Percentiles rank a stretch among this genome's conserved stretches.
These are phyloP conservation scores for Cordyceps militaris DNA, from an alignment of 2,329 filamentous ascomycete species.

Conservation along the genomic window DNA sequence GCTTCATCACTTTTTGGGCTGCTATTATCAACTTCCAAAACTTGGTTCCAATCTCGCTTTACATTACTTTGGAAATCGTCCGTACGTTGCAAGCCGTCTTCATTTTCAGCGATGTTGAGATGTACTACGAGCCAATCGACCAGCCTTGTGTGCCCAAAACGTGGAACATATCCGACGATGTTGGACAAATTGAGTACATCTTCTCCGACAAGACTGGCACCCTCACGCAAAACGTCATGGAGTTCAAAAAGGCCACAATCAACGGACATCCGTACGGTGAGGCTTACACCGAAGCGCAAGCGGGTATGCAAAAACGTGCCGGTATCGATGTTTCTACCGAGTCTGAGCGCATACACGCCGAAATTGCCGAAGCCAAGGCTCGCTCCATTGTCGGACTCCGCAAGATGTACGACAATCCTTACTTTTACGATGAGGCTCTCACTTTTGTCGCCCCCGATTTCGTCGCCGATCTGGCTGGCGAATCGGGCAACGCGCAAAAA, in stretches of 20 bases:
- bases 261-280: conserved; percentile 96
- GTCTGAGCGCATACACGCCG: conserved; percentile 59
- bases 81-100: conserved; percentile 90
- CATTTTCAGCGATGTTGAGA: conserved; percentile 90
- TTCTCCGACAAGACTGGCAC: conserved; percentile 98
- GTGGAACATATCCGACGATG: conserved; percentile 98
- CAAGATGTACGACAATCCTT: conserved; percentile 79
- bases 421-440: conserved; percentile 79
- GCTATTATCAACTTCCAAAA: conserved; percentile 95
- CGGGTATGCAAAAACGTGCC: conserved; percentile 88
- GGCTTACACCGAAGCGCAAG: conserved; percentile 93
- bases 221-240: conserved; percentile 96
- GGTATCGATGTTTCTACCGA: conserved; percentile 84
- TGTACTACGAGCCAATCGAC: conserved; percentile 95
- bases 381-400: conserved; percentile 68
- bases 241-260: conserved; percentile 97
- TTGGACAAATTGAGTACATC: conserved; percentile 98
- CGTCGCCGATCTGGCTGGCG: conserved; percentile 72
- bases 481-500: conserved; percentile 69
- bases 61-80: conserved; percentile 95
- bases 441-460: conserved; percentile 92
- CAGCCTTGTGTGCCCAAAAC: conserved; percentile 95
- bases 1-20: conserved; percentile 96
- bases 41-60: conserved; percentile 95
- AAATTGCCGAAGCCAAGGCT: conserved; percentile 72